Percentiles rank a stretch among this genome's conserved stretches.
Evolutionary conservation across 331 rosid genomes (phyloP).

Genomic region (Pyracantha coccinea): DNA sequence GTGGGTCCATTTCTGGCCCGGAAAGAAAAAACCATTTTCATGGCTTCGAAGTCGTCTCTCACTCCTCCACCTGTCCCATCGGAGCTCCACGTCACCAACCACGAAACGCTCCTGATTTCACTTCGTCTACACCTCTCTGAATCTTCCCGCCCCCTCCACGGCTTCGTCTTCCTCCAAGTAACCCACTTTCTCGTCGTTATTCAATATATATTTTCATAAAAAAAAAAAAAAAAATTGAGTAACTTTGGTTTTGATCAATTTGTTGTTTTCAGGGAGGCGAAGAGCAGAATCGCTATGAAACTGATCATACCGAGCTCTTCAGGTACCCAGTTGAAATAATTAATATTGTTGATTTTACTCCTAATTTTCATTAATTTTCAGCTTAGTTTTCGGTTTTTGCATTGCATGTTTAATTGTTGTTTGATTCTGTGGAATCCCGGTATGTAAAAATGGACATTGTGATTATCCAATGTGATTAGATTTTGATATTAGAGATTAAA

Average conservation of each 20-base stretch:
- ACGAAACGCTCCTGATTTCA: conserved; percentile 42
- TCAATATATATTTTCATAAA: neutral
- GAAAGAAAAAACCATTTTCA: neutral
- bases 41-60: conserved; percentile 41
- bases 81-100: conserved; percentile 52
- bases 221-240: neutral
- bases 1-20: no score
- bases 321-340: conserved; percentile 29
- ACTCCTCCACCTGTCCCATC: conserved; percentile 43
- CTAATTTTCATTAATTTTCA: neutral
- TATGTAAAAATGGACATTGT: neutral
- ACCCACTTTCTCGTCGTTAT: neutral
- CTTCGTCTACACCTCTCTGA: conserved; percentile 47
- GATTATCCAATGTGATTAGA: neutral
- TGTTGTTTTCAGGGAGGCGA: conserved; percentile 57
- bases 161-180: conserved; percentile 74
- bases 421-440: neutral
- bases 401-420: neutral
- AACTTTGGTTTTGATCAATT: neutral
- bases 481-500: neutral
- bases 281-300: conserved; percentile 72
- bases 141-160: conserved; percentile 50
- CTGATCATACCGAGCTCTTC: conserved; percentile 89
- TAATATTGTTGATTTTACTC: neutral
- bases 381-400: neutral